Base-by-base conservation (phyloP, 805 yeast species). In the Schwanniomyces pseudopolymorphus region DNA sequence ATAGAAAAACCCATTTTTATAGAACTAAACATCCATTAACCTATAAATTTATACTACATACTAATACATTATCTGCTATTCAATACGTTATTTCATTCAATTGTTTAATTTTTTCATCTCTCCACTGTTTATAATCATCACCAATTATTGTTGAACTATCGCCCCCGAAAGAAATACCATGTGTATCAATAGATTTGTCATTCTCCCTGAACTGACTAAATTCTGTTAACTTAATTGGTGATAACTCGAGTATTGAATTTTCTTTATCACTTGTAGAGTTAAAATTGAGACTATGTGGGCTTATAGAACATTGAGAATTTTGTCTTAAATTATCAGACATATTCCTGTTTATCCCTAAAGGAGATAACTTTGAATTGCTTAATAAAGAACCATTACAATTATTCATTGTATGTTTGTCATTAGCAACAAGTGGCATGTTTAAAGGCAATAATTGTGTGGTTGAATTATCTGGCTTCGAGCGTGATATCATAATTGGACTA, bases 71-170 rank as follows among this genome's bases (percentile, higher is more conserved):
- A 20, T 42, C 35, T 36, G 24, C 20, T 25, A 25, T 17, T n/a
- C 7, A n/a, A 4, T 38, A 38, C 28, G 9, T 16, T n/a, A 22
- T 24, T 36, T 48, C 45, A 41, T 58, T 58, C 33, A 62, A 47
- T 52, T 63, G 62, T 36, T 47, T 56, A 38, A 72, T 67, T 41
- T 61, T 56, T 46, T 69, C 75, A 19, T 63, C 64, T 41, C 74
- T 58, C 78, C 78, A 72, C 7, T 49, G 54, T 46, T 63, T 63
- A 50, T 70, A 72, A 26, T 72, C 77, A 35, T 69, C 75, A 4
- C 72, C 72, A 26, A 69, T 57, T 16, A 70, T 57, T 2, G 74
- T 68, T 2, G 75, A 69, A 37, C 63, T 67, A 31, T 72, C 73
- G 27, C 64, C 51, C 28, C 66, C 58, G n/a, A 49, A 51, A 14